phyloP scores from a whole-genome alignment of 805 yeast species.

The Wickerhamiella kurtzmanii region DNA sequence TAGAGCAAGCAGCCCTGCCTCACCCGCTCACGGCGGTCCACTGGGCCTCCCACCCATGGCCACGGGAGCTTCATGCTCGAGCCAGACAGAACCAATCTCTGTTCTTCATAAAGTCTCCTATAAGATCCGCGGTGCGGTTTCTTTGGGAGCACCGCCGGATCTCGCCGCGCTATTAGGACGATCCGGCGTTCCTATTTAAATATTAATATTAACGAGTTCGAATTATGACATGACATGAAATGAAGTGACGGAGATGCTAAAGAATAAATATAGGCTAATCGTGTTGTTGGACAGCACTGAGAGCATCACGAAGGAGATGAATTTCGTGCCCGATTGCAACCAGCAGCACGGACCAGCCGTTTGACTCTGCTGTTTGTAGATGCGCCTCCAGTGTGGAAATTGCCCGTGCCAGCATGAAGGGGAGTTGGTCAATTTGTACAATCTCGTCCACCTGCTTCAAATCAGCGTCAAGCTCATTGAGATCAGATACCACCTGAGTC shows the following conservation, averaged over 20 bases:
- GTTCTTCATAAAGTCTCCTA: neutral
- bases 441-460: slow-evolving; percentile 8
- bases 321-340: slow-evolving; percentile 24
- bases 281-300: slow-evolving; percentile 13
- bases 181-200: neutral
- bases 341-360: slow-evolving; percentile 20
- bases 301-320: slow-evolving; percentile 18
- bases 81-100: neutral
- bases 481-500: slow-evolving; percentile 7
- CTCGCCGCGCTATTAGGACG: neutral
- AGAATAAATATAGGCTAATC: neutral
- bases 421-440: slow-evolving; percentile 11
- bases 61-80: neutral
- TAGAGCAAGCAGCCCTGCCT: no score
- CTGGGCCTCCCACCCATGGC: neutral
- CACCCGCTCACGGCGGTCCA: neutral
- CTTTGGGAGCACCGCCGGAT: neutral
- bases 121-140: neutral
- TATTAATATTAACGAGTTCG: no score
- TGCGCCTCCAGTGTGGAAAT: slow-evolving; percentile 7
- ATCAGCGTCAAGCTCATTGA: slow-evolving; percentile 15
- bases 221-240: no score
- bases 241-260: no score
- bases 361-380: slow-evolving; percentile 12
- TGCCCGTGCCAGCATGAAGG: slow-evolving; percentile 11